These are phyloP conservation scores for Petunia secreta DNA, from an alignment of 257 asterid genomes.

Conservation along the genomic window DNA sequence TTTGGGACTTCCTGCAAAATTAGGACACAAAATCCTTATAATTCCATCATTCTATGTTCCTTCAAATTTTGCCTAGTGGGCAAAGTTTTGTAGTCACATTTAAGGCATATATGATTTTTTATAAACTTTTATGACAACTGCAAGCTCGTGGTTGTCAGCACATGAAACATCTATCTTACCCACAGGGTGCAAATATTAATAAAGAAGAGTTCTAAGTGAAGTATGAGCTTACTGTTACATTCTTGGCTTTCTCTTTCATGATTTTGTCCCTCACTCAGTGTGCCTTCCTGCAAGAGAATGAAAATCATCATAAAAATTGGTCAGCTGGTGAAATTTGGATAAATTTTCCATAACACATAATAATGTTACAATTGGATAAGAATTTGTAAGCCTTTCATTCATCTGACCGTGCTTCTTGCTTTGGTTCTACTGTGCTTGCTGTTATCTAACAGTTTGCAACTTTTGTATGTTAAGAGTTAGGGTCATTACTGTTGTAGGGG, in stretches of 20 bases:
- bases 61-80: background rate
- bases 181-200: background rate
- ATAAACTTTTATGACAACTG: background rate
- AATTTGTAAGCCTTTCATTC: constrained; percentile 5
- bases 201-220: constrained; percentile 18
- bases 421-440: background rate
- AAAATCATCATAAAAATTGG: background rate
- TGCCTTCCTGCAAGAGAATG: constrained; percentile 45
- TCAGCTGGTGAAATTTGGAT: background rate
- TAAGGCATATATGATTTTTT: background rate
- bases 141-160: background rate
- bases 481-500: background rate
- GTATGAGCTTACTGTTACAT: constrained; percentile 47
- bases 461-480: background rate
- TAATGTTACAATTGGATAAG: background rate
- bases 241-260: constrained; percentile 43
- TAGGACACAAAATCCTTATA: constrained; percentile 7
- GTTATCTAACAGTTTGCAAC: background rate
- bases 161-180: background rate
- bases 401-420: background rate
- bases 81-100: background rate
- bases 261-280: constrained; percentile 45
- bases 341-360: background rate
- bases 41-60: background rate
- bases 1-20: constrained; percentile 48